A percentile compares a stretch with the other conserved stretches of the same genome.
These are phyloP conservation scores for Decorospora gaudefroyi DNA, from an alignment of 2,329 filamentous ascomycete species.

Conservation along the genomic window DNA sequence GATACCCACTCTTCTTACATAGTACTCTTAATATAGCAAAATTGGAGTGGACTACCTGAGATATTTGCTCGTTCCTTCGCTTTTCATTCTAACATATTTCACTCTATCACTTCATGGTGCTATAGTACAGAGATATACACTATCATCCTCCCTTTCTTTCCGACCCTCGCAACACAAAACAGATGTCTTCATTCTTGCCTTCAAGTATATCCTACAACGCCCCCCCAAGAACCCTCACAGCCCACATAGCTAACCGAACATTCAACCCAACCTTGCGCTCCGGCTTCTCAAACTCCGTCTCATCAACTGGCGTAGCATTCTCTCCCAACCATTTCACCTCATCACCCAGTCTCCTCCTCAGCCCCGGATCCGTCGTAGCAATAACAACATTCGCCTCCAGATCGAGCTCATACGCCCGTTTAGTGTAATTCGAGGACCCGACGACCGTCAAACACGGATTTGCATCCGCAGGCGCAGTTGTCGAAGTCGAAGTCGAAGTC, in stretches of 20 bases:
- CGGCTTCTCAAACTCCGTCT: conserved; percentile 77
- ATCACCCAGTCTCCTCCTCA: conserved; percentile 74
- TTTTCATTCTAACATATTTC: too few species aligned
- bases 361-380: conserved; percentile 72
- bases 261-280: conserved; percentile 85
- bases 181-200: too few species aligned
- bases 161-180: too few species aligned
- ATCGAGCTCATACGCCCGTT: conserved; percentile 88
- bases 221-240: conserved; percentile 82
- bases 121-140: too few species aligned
- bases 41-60: background rate
- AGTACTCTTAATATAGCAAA: background rate
- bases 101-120: too few species aligned
- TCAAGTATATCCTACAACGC: conserved; percentile 63
- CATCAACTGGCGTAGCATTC: conserved; percentile 68
- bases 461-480: conserved; percentile 47
- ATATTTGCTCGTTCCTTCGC: background rate
- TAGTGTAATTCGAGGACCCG: conserved; percentile 94
- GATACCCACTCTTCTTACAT: conserved; percentile 6
- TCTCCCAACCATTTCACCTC: conserved; percentile 82
- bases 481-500: too few species aligned
- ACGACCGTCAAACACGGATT: conserved; percentile 79
- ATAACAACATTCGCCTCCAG: conserved; percentile 87
- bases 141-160: too few species aligned
- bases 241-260: conserved; percentile 91